phyloP scores from a whole-genome alignment of 2,329 filamentous ascomycete species.

The Karstenula rhodostoma region DNA sequence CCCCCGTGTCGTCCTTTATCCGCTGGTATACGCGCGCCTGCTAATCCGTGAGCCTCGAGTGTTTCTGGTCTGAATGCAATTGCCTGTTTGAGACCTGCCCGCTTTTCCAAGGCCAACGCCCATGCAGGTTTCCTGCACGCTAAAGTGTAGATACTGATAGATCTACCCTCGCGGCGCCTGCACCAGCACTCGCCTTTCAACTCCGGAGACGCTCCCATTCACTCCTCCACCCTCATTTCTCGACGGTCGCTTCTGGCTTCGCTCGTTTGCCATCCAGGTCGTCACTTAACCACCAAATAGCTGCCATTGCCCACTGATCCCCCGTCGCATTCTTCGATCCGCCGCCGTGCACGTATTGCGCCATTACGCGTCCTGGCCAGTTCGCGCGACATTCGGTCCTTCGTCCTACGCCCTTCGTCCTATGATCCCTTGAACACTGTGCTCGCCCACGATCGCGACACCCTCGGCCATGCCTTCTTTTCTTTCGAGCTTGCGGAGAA shows the following conservation, averaged over 20 bases:
- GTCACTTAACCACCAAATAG: conserved; percentile 23
- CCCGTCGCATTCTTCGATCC: conserved; percentile 24
- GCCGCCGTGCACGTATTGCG: conserved; percentile 36
- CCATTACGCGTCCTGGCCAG: conserved; percentile 18
- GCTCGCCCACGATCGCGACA: conserved; percentile 19
- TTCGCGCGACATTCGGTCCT: conserved; percentile 11
- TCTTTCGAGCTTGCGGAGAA: conserved; percentile 78
- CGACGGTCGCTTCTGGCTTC: conserved; percentile 28
- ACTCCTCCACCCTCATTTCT: conserved; percentile 19
- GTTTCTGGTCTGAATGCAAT: background rate
- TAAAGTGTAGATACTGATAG: conserved; percentile 11
- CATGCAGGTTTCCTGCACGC: conserved; percentile 9
- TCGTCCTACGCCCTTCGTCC: background rate
- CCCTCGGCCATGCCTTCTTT: conserved; percentile 63
- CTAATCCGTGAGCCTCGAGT: conserved; percentile 1
- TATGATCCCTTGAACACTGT: conserved; percentile 14
- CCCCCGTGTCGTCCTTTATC: conserved; percentile 3
- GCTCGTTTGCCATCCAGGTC: conserved; percentile 30
- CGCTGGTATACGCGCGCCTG: conserved; percentile 8
- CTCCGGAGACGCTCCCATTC: conserved; percentile 1
- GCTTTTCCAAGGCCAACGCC: conserved; percentile 9
- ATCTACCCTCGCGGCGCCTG: conserved; percentile 6
- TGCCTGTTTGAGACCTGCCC: background rate
- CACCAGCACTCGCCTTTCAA: background rate
- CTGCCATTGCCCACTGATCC: conserved; percentile 4